Percentiles rank a stretch among this genome's conserved stretches.
phyloP scores from a whole-genome alignment of 257 asterid species.

The Dorcoceras hygrometricum region DNA sequence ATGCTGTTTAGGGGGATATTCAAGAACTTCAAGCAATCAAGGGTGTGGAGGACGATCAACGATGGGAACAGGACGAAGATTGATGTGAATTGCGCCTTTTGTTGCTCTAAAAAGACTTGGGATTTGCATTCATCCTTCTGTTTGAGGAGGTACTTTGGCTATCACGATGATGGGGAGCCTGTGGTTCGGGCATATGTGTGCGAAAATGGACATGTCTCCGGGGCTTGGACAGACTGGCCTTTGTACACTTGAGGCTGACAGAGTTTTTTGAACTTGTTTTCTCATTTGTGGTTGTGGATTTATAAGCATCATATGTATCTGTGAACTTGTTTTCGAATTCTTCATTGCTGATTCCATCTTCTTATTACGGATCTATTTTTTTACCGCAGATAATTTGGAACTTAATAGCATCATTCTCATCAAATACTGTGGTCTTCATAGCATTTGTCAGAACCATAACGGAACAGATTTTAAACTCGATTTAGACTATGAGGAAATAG shows the following conservation, averaged over 20 bases:
- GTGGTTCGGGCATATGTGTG: conserved; percentile 90
- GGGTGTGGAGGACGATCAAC: conserved; percentile 91
- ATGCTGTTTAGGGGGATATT: conserved; percentile 85
- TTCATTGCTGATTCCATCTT: background rate
- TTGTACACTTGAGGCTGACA: conserved; percentile 46
- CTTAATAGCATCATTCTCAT: no score
- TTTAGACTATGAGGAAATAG: no score
- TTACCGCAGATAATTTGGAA: background rate
- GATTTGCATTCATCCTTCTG: conserved; percentile 87
- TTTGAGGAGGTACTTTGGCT: conserved; percentile 75
- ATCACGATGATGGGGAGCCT: conserved; percentile 89
- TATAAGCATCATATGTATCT: background rate
- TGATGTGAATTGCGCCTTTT: conserved; percentile 65
- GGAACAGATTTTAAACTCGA: no score
- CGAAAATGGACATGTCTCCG: conserved; percentile 90
- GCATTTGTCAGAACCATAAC: no score
- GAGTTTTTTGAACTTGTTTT: background rate
- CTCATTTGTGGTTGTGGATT: background rate
- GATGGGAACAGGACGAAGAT: conserved; percentile 64
- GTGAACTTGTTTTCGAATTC: background rate
- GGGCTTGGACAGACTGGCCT: conserved; percentile 98
- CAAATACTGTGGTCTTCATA: background rate
- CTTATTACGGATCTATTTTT: no score
- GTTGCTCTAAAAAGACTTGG: conserved; percentile 65
- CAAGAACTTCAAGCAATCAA: conserved; percentile 82